These are phyloP conservation scores for Phaeosphaeria sp. DNA, from an alignment of 2,329 filamentous ascomycete species.

Conservation along the genomic window DNA sequence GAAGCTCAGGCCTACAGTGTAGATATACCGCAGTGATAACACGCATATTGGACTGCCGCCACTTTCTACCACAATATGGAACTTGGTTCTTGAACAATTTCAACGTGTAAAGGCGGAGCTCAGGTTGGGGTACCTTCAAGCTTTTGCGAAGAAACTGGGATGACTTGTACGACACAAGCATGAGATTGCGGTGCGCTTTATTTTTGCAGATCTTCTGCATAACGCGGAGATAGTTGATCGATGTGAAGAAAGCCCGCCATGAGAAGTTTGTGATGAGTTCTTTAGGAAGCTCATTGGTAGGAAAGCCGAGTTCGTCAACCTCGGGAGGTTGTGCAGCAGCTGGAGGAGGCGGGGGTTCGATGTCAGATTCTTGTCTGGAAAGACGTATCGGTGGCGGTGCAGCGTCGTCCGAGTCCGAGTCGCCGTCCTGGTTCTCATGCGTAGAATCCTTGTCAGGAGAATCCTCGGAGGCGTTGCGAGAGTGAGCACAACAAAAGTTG, in stretches of 20 bases:
- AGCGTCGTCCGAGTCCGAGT: conserved; percentile 67
- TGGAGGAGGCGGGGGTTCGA: conserved; percentile 30
- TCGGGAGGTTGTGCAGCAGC: conserved; percentile 53
- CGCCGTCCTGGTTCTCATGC: conserved; percentile 27
- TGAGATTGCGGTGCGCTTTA: conserved; percentile 91
- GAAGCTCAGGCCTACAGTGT: conserved; percentile 87
- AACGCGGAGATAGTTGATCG: conserved; percentile 93
- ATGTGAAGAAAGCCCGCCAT: conserved; percentile 91
- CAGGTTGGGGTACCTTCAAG: conserved; percentile 86
- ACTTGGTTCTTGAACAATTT: conserved; percentile 99
- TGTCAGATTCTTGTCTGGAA: conserved; percentile 50
- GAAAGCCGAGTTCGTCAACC: conserved; percentile 88
- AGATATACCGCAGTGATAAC: conserved; percentile 97
- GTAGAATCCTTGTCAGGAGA: conserved; percentile 25
- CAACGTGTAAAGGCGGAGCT: conserved; percentile 89
- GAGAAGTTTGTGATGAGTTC: conserved; percentile 89
- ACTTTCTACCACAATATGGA: conserved; percentile 96
- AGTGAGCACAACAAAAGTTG: conserved; percentile 80
- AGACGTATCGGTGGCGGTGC: conserved; percentile 80
- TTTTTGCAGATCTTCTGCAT: conserved; percentile 97
- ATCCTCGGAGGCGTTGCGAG: conserved; percentile 60
- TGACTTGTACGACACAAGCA: conserved; percentile 95
- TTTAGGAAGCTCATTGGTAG: conserved; percentile 71
- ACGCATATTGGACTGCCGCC: conserved; percentile 97
- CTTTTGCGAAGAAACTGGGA: conserved; percentile 90